A percentile compares a stretch with the other conserved stretches of the same genome.
phyloP scores from a whole-genome alignment of 495 filamentous ascomycete genomes.

The Aspergillus cristatus region DNA sequence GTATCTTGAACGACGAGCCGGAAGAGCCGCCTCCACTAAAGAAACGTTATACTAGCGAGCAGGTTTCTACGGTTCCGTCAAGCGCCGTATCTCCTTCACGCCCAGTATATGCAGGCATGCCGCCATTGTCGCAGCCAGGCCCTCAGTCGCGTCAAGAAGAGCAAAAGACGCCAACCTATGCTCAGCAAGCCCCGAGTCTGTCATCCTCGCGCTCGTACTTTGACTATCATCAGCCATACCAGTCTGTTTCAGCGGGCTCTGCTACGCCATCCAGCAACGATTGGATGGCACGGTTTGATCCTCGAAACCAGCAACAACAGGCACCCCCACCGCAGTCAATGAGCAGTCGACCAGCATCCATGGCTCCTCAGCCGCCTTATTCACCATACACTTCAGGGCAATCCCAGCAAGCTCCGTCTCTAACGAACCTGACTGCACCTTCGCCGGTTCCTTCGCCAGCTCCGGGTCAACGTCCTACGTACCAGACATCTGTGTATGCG shows the following conservation, averaged over 20 bases:
- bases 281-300: constrained; percentile 41
- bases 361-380: constrained; percentile 20
- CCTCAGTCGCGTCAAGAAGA: constrained; percentile 22
- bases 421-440: constrained; percentile 22
- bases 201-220: constrained; percentile 23
- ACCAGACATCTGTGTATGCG: constrained; percentile 22
- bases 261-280: constrained; percentile 28
- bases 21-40: constrained; percentile 43
- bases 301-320: constrained; percentile 26
- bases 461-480: constrained; percentile 24
- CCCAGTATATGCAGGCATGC: constrained; percentile 12
- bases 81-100: constrained; percentile 19
- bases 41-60: constrained; percentile 40
- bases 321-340: constrained; percentile 16
- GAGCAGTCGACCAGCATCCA: constrained; percentile 14
- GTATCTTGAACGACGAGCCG: constrained; percentile 48
- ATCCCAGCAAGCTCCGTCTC: constrained; percentile 15
- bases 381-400: constrained; percentile 22
- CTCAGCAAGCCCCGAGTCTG: constrained; percentile 22
- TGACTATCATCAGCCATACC: constrained; percentile 28
- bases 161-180: constrained; percentile 16
- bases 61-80: constrained; percentile 11
- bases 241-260: constrained; percentile 14
- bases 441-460: constrained; percentile 32
- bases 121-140: constrained; percentile 7